Evolutionary conservation across 2,329 filamentous ascomycete species (phyloP).

Genomic region (Colletotrichum eremochloae): DNA sequence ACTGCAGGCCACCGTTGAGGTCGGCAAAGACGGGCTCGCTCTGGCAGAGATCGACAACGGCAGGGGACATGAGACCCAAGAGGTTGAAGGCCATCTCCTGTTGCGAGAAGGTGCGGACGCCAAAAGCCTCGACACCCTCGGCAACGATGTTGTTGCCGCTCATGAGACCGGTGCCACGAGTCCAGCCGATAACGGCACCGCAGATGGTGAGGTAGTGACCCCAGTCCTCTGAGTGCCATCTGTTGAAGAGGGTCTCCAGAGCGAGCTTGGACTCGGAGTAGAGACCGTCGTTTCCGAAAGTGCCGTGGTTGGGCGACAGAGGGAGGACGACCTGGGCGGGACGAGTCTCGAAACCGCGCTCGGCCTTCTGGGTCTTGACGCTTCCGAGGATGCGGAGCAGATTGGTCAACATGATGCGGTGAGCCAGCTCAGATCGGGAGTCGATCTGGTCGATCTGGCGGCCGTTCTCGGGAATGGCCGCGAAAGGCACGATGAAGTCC

Average conservation of each 20-base stretch:
- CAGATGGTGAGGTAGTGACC: conserved; percentile 97
- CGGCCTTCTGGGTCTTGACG: conserved; percentile 91
- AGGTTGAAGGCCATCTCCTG: conserved; percentile 99
- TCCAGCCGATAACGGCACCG: conserved; percentile 98
- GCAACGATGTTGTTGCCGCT: conserved; percentile 97
- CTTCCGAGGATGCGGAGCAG: conserved; percentile 89
- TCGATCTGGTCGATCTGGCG: conserved; percentile 96
- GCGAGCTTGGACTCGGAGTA: conserved; percentile 99
- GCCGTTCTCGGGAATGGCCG: conserved; percentile 96
- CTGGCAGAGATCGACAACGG: conserved; percentile 96
- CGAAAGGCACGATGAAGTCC: conserved; percentile 95
- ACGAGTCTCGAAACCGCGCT: conserved; percentile 91
- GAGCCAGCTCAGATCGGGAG: conserved; percentile 96
- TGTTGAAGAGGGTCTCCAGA: conserved; percentile 96
- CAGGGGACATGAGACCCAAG: conserved; percentile 93
- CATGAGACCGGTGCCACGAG: conserved; percentile 98
- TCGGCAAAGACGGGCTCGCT: conserved; percentile 96
- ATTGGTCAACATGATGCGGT: conserved; percentile 99
- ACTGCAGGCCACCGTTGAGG: conserved; percentile 96
- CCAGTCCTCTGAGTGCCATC: conserved; percentile 99
- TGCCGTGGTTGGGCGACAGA: conserved; percentile 97
- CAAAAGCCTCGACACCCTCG: conserved; percentile 95
- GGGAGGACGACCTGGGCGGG: conserved; percentile 97
- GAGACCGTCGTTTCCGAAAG: conserved; percentile 96
- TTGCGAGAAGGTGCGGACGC: conserved; percentile 98